Evolutionary conservation across 768 basidiomycete genomes (phyloP).

Genomic region (Tricholoma hemisulphureum): DNA sequence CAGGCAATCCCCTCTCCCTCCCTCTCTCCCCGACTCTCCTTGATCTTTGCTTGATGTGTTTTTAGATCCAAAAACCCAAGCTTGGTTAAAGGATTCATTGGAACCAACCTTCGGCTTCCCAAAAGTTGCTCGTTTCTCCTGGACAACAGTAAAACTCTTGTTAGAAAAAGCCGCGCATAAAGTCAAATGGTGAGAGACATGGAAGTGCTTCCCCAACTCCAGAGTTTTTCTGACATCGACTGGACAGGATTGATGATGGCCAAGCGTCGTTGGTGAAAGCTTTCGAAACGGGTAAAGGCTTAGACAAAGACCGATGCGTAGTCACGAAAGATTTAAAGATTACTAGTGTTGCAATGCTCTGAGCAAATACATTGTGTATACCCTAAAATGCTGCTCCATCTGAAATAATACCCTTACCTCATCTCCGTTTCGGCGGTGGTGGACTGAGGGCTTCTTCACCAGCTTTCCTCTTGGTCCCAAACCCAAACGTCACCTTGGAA

Average conservation of each 20-base stretch:
- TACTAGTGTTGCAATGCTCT: conserved; percentile 67
- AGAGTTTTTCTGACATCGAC: conserved; percentile 1
- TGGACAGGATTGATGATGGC: conserved; percentile 76
- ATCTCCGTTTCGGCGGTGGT: conserved; percentile 63
- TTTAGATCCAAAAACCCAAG: conserved; percentile 87
- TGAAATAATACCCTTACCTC: conserved; percentile 11
- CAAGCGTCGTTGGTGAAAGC: conserved; percentile 73
- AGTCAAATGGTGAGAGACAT: conserved; percentile 68
- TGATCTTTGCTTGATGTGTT: too few relatives aligned
- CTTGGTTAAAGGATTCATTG: conserved; percentile 73
- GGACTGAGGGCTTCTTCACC: conserved; percentile 64
- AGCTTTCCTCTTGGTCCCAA: conserved; percentile 80
- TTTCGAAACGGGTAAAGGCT: conserved; percentile 66
- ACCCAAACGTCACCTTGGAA: conserved; percentile 73
- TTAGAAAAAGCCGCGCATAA: conserved; percentile 78
- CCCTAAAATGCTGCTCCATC: background rate
- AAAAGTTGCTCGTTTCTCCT: conserved; percentile 87
- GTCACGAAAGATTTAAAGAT: conserved; percentile 76
- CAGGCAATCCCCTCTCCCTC: conserved; percentile 45
- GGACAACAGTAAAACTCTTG: conserved; percentile 87
- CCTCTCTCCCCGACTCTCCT: background rate
- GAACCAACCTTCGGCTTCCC: conserved; percentile 94
- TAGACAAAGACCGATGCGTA: conserved; percentile 72
- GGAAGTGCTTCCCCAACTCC: background rate
- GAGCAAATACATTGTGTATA: conserved; percentile 17